Evolutionary conservation across 768 basidiomycete genomes (phyloP).

Genomic region (Phaffia australis): DNA sequence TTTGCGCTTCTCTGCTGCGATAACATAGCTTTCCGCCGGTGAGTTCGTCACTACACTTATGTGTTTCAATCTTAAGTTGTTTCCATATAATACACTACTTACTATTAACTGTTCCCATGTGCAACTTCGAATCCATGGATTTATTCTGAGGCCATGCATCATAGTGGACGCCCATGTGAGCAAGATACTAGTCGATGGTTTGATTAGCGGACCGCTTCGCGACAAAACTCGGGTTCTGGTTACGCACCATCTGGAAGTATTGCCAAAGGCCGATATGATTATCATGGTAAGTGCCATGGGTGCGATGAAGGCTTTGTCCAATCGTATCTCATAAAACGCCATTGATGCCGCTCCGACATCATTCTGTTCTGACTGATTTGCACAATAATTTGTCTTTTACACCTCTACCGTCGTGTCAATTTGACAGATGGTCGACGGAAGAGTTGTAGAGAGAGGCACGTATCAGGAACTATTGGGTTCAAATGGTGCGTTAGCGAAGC

Average conservation of each 20-base stretch:
- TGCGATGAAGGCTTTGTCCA: no score
- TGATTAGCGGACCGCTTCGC: slow-evolving; percentile 46
- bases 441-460: slow-evolving; percentile 17
- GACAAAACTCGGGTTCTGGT: slow-evolving; percentile 54
- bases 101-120: no score
- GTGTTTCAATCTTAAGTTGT: no score
- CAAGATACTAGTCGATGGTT: slow-evolving; percentile 54
- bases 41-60: no score
- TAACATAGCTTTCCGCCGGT: no score
- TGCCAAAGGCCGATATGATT: slow-evolving; percentile 33
- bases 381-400: background rate
- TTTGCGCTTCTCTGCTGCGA: no score
- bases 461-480: slow-evolving; percentile 32
- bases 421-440: slow-evolving; percentile 19
- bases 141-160: background rate
- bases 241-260: slow-evolving; percentile 34
- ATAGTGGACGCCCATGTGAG: slow-evolving; percentile 67
- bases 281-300: slow-evolving; percentile 33
- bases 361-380: background rate
- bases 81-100: no score
- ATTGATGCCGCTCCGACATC: no score
- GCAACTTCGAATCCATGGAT: background rate
- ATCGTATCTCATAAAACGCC: no score
- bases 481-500: slow-evolving; percentile 58
- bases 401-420: background rate